Percentiles rank a stretch among this genome's conserved stretches.
phyloP scores from a whole-genome alignment of 352 stramenopile genomes.

The Phytophthora cajani region DNA sequence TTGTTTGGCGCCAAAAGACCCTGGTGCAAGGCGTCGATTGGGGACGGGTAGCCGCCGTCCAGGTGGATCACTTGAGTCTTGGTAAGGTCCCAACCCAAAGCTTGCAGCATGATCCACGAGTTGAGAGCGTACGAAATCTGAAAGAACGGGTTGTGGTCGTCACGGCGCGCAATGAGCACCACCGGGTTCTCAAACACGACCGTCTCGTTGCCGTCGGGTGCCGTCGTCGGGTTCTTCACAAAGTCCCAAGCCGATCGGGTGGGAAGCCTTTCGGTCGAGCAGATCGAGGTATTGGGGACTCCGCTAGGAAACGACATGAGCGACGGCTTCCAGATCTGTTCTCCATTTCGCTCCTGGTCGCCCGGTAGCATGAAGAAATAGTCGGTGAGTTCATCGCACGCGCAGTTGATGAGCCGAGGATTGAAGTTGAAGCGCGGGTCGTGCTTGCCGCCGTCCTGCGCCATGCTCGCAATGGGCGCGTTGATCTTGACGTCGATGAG shows the following conservation, averaged over 20 bases:
- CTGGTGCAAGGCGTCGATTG: slow-evolving; percentile 57
- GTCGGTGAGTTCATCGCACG: slow-evolving; percentile 32
- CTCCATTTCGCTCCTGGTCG: slow-evolving; percentile 30
- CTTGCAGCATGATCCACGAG: slow-evolving; percentile 47
- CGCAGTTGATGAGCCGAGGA: slow-evolving; percentile 33
- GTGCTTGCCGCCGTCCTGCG: slow-evolving; percentile 37
- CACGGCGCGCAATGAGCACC: slow-evolving; percentile 46
- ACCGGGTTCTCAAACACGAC: slow-evolving; percentile 40
- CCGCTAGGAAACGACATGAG: slow-evolving; percentile 12
- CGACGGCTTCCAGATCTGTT: slow-evolving; percentile 34
- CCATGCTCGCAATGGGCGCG: slow-evolving; percentile 38
- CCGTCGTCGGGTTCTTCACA: slow-evolving; percentile 31
- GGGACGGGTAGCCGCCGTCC: slow-evolving; percentile 49
- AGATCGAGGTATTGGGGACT: slow-evolving; percentile 24
- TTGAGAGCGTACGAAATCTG: slow-evolving; percentile 53
- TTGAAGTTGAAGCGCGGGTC: slow-evolving; percentile 46
- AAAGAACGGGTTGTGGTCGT: slow-evolving; percentile 70
- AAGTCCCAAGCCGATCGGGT: slow-evolving; percentile 37
- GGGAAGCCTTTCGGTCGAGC: neutral
- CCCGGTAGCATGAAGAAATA: slow-evolving; percentile 30
- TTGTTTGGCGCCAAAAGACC: slow-evolving; percentile 38
- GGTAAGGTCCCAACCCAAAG: slow-evolving; percentile 37
- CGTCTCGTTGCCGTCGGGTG: slow-evolving; percentile 28
- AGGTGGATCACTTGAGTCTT: slow-evolving; percentile 54
- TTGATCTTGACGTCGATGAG: slow-evolving; percentile 38